phyloP scores from a whole-genome alignment of 192 early-diverging fungal species.

The Podila clonocystis region DNA sequence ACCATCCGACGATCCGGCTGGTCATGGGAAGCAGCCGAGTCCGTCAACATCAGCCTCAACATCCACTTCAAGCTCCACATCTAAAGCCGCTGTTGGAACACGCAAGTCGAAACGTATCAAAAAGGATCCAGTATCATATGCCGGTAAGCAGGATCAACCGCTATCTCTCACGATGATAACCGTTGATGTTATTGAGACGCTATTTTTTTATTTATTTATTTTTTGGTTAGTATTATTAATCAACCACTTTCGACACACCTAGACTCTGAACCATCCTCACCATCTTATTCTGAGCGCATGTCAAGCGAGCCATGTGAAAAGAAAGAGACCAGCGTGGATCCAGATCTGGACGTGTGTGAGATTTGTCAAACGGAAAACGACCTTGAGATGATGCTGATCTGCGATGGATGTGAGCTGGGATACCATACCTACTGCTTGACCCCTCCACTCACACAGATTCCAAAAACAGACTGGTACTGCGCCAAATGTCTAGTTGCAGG shows the following conservation, averaged over 20 bases:
- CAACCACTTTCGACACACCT: background rate
- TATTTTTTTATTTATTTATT: no score
- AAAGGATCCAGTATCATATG: slow-evolving; percentile 45
- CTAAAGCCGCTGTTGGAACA: slow-evolving; percentile 9
- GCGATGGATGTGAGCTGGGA: slow-evolving; percentile 87
- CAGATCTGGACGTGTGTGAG: slow-evolving; percentile 51
- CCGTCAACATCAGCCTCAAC: background rate
- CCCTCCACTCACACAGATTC: slow-evolving; percentile 61
- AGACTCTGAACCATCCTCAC: slow-evolving; percentile 44
- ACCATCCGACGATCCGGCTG: slow-evolving; percentile 13
- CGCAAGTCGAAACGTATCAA: slow-evolving; percentile 48
- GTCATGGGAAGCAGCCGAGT: background rate
- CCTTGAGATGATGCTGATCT: slow-evolving; percentile 78
- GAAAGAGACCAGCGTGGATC: slow-evolving; percentile 68
- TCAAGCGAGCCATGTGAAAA: slow-evolving; percentile 32
- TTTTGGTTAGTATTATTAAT: background rate
- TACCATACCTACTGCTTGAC: slow-evolving; percentile 86
- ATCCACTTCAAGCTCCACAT: background rate
- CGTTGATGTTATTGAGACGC: background rate
- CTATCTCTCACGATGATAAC: background rate
- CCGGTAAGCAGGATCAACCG: slow-evolving; percentile 11
- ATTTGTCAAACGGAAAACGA: slow-evolving; percentile 52
- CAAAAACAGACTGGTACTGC: slow-evolving; percentile 89
- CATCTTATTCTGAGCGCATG: slow-evolving; percentile 37
- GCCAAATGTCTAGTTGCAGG: slow-evolving; percentile 82